Percentiles rank a stretch among this genome's conserved stretches.
Conservation (phyloP, 305 asterid genomes). For the Fraxinus albicans region DNA sequence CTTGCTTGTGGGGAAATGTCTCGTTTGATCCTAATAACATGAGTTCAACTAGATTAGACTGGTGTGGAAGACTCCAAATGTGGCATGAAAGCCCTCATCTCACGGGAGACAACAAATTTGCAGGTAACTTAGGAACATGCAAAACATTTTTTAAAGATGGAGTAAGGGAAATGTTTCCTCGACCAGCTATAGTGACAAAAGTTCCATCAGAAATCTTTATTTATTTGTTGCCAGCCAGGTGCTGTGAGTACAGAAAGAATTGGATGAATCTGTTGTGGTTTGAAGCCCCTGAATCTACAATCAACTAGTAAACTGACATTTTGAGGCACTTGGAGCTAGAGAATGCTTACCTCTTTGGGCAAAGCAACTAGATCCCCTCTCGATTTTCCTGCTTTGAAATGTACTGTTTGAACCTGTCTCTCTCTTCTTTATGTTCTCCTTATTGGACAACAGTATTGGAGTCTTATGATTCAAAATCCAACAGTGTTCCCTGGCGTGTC, state of each 20-base stretch:
- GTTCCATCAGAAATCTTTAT: neutral
- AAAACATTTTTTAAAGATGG: neutral
- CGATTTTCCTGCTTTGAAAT: neutral
- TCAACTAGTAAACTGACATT: neutral
- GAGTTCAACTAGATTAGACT: neutral
- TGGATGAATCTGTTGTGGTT: constrained; percentile 3
- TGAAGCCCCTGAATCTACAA: neutral
- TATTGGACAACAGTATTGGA: neutral
- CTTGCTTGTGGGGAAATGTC: neutral
- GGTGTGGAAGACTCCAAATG: neutral
- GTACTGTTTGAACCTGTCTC: neutral
- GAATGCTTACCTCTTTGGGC: neutral
- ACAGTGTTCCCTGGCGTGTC: neutral
- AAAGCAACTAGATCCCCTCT: neutral
- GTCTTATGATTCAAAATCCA: neutral
- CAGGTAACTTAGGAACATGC: neutral
- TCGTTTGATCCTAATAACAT: neutral
- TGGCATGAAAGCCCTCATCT: neutral
- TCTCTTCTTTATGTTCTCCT: neutral
- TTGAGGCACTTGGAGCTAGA: neutral
- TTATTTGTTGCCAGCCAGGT: neutral
- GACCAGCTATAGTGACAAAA: neutral
- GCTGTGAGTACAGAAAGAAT: neutral
- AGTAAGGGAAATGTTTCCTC: neutral
- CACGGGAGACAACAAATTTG: neutral